Evolutionary conservation across 1,139 yeast genomes (phyloP).

Genomic region (Candida neerlandica): DNA sequence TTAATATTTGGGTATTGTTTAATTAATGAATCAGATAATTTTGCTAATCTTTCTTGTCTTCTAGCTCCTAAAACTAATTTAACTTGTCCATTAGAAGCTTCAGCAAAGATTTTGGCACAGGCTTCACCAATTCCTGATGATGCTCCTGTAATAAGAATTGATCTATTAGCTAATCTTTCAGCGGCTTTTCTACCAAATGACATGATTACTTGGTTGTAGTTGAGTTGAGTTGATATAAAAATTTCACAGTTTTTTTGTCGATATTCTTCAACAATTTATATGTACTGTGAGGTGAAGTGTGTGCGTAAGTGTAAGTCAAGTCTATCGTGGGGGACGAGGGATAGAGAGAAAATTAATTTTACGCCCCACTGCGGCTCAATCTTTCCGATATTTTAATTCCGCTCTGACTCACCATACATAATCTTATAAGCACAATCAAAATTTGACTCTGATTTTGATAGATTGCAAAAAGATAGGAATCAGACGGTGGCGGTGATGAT

Average conservation of each 20-base stretch:
- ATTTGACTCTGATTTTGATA: too few relatives aligned
- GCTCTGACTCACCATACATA: too few relatives aligned
- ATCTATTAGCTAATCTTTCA: slow-evolving; percentile 46
- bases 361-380: too few relatives aligned
- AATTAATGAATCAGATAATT: slow-evolving; percentile 47
- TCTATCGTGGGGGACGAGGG: too few relatives aligned
- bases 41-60: slow-evolving; percentile 55
- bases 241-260: neutral
- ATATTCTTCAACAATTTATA: neutral
- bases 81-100: slow-evolving; percentile 65
- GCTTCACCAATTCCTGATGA: slow-evolving; percentile 66
- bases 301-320: too few relatives aligned
- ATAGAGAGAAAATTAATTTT: too few relatives aligned
- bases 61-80: slow-evolving; percentile 72
- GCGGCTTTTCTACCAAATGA: slow-evolving; percentile 47
- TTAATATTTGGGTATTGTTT: slow-evolving; percentile 49
- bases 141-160: slow-evolving; percentile 40
- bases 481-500: too few relatives aligned
- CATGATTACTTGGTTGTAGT: slow-evolving; percentile 24
- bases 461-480: too few relatives aligned
- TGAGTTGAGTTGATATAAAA: neutral
- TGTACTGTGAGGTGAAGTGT: neutral
- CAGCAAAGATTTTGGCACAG: slow-evolving; percentile 72
- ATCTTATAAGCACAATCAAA: too few relatives aligned
- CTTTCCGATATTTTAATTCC: too few relatives aligned